These are phyloP conservation scores for Triticum monococcum DNA, from an alignment of 176 grass and related monocot species.

Conservation along the genomic window DNA sequence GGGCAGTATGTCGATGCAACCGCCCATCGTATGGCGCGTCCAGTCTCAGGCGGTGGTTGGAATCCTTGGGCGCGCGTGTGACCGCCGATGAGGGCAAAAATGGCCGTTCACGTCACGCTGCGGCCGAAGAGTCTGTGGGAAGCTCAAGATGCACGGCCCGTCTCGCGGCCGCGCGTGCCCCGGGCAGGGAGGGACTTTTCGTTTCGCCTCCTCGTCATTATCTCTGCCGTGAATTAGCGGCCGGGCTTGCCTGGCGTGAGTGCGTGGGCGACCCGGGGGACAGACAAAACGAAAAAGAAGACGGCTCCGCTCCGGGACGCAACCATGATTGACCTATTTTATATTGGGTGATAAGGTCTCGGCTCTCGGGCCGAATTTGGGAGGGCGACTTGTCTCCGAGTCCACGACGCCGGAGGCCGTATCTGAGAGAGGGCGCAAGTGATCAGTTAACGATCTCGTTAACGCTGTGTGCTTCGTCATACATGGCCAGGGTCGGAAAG, in stretches of 20 bases:
- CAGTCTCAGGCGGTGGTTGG: too few species aligned
- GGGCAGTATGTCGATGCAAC: too few species aligned
- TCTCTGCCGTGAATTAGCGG: neutral
- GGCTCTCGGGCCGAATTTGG: neutral
- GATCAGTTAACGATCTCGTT: neutral
- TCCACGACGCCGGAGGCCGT: slow-evolving; percentile 24
- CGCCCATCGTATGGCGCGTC: too few species aligned
- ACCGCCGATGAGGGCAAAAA: too few species aligned
- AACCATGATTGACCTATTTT: neutral
- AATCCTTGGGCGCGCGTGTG: too few species aligned
- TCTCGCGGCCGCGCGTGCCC: too few species aligned
- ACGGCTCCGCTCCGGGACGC: neutral
- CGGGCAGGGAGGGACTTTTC: too few species aligned
- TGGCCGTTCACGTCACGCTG: too few species aligned
- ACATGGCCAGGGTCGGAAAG: neutral
- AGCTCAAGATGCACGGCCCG: too few species aligned
- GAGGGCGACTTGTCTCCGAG: slow-evolving; percentile 17
- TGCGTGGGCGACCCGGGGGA: slow-evolving; percentile 1
- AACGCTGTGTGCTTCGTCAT: slow-evolving; percentile 10
- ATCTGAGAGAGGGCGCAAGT: slow-evolving; percentile 23
- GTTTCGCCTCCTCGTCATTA: neutral
- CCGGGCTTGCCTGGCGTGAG: neutral
- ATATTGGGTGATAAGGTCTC: slow-evolving; percentile 23
- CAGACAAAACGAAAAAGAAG: neutral
- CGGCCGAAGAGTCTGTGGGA: too few species aligned